A percentile compares a stretch with the other conserved stretches of the same genome.
Conservation (phyloP, 1,139 yeast species). For the Scheffersomyces titani region DNA sequence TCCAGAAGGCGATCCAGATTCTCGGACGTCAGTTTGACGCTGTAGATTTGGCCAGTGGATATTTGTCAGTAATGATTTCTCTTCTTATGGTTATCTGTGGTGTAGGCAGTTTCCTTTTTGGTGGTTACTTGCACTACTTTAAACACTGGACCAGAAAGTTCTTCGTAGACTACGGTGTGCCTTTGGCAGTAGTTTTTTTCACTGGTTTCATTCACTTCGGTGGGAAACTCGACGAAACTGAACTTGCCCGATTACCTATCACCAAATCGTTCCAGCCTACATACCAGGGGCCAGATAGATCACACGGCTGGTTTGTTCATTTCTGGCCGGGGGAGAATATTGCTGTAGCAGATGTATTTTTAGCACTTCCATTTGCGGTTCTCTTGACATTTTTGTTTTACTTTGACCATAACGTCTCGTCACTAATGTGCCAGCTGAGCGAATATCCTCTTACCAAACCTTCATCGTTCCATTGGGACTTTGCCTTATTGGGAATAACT, state of each 20-base stretch:
- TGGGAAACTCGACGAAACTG: constrained; percentile 55
- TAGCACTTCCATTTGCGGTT: constrained; percentile 91
- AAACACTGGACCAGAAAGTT: constrained; percentile 63
- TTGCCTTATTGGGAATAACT: constrained; percentile 76
- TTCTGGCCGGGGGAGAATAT: constrained; percentile 69
- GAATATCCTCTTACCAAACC: constrained; percentile 84
- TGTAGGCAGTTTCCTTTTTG: constrained; percentile 60
- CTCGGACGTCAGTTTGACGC: constrained; percentile 65
- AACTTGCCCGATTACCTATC: constrained; percentile 67
- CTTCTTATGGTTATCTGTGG: constrained; percentile 77
- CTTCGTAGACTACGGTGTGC: constrained; percentile 84
- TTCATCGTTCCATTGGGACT: constrained; percentile 91
- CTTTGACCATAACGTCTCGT: constrained; percentile 93
- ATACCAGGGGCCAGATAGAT: constrained; percentile 31
- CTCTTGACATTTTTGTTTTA: constrained; percentile 81
- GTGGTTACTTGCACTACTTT: constrained; percentile 60
- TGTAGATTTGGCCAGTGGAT: constrained; percentile 57
- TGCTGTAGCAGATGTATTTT: constrained; percentile 70
- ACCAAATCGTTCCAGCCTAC: constrained; percentile 80
- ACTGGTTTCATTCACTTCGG: constrained; percentile 92
- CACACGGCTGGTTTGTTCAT: constrained; percentile 73
- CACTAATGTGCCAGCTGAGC: constrained; percentile 85
- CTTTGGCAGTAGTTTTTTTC: constrained; percentile 80
- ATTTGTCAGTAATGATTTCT: constrained; percentile 73
- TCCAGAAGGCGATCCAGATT: constrained; percentile 88